phyloP scores from a whole-genome alignment of 78 protist species.

The Pelomyxa schiedti region DNA sequence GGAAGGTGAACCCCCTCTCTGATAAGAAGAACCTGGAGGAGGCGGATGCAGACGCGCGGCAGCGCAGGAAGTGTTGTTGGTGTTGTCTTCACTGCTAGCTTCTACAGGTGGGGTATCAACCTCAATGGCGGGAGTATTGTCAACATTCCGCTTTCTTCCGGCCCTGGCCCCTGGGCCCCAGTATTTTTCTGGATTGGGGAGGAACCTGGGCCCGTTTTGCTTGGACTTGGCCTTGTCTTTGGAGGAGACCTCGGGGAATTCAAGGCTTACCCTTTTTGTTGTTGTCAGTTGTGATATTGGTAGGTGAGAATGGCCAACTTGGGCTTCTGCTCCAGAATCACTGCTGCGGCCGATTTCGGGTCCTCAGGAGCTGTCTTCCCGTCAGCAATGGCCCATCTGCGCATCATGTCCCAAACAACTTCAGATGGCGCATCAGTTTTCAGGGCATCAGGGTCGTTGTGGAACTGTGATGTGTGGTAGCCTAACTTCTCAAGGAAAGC shows the following conservation, averaged over 20 bases:
- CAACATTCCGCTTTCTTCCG: not conserved
- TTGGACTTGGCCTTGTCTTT: constrained; percentile 10
- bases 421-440: constrained; percentile 77
- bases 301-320: not conserved
- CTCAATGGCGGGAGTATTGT: too few species aligned
- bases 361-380: constrained; percentile 24
- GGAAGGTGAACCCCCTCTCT: too few species aligned
- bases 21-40: too few species aligned
- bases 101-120: too few species aligned
- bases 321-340: constrained; percentile 14
- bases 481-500: constrained; percentile 64
- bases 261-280: not conserved
- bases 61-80: too few species aligned
- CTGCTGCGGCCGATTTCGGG: constrained; percentile 22
- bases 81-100: too few species aligned
- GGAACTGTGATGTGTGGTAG: constrained; percentile 61
- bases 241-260: not conserved
- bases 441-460: constrained; percentile 37
- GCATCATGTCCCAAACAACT: constrained; percentile 54
- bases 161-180: constrained; percentile 64
- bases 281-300: not conserved
- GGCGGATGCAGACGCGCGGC: too few species aligned
- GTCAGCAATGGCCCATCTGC: constrained; percentile 17
- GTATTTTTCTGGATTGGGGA: constrained; percentile 39
- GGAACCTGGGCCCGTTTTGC: constrained; percentile 36